Base-by-base conservation (phyloP, 2,329 filamentous ascomycete genomes). In the Fusarium siculi region DNA sequence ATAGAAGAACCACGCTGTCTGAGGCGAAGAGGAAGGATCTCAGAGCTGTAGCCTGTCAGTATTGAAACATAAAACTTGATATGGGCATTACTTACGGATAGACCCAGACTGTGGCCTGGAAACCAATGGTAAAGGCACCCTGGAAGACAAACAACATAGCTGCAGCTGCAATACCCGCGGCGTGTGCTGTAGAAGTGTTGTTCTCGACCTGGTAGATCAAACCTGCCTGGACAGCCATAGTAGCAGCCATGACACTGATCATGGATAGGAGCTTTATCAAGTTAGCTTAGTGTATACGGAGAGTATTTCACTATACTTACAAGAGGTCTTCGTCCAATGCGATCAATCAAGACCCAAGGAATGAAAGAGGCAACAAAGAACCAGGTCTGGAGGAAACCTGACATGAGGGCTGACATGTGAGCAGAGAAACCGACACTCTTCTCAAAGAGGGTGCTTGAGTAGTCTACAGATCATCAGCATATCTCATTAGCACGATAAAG, bases 361-460 rank as follows among this genome's bases (percentile, higher is more conserved):
- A 86, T 84, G 34, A 80, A 82, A 12, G 80, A 83, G 4, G 81
- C 81, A 16, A 81, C 34, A 61, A 84, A 84, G 63, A 82, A 83
- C 81, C 81, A 85, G 0, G 86, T 87, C 76, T 87, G 84, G 18
- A 88, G 79, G 69, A 87, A 84, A 39, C 87, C 86, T n/a, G 85
- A 85, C 77, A 89, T 85, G 39, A 89, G 80, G 7, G 85, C 79
- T 7, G 87, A 84, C 76, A 87, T 82, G 47, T 84, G 81, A 3
- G 81, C 74, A 23, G 76, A 76, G 56, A 85, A 82, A 1, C 82
- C 80, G 6, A 88, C 80, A 23, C 83, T 85, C 23, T 82, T 76
- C 58, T 86, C 80, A 59, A 88, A 85, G 2, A 88, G 74, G 0
- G 86, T 85, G 19, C 81, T 82, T 7, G 84, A 81, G 62, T 87